Conservation (phyloP, 225 moss, liverwort and hornwort species). For the Sphagnum tenellum region DNA sequence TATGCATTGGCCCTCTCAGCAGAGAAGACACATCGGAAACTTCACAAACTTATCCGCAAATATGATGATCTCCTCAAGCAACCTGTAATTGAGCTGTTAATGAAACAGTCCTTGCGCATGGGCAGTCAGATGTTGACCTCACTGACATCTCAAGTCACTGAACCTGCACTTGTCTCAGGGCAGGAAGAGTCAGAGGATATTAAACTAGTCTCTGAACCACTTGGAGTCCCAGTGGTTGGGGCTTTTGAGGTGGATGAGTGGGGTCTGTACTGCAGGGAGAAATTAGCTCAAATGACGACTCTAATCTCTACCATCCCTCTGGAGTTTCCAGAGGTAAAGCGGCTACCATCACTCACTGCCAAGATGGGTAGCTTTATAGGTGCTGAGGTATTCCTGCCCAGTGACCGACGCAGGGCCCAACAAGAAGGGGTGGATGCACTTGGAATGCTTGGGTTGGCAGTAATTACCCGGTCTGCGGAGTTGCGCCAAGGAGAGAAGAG, state of each 20-base stretch:
- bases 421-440: conserved; percentile 33
- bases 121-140: conserved; percentile 43
- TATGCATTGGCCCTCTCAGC: conserved; percentile 72
- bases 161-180: conserved; percentile 1
- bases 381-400: conserved; percentile 38
- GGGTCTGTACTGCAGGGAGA: conserved; percentile 42
- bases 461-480: conserved; percentile 78
- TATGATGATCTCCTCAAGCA: conserved; percentile 60
- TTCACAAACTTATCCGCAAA: conserved; percentile 83
- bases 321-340: conserved; percentile 18
- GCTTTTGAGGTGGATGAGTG: conserved; percentile 12
- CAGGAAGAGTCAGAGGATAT: not conserved
- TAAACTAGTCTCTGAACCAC: no score
- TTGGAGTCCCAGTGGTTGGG: not conserved
- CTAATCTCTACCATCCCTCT: conserved; percentile 17
- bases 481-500: conserved; percentile 61
- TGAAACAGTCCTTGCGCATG: conserved; percentile 46
- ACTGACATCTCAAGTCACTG: conserved; percentile 9
- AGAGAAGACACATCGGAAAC: conserved; percentile 89
- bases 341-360: conserved; percentile 48
- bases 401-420: conserved; percentile 23
- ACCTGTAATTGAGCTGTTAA: conserved; percentile 34
- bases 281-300: conserved; percentile 27
- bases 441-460: conserved; percentile 50
- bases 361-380: conserved; percentile 57